Evolutionary conservation across 2,329 filamentous ascomycete genomes (phyloP).

Genomic region (Apiospora phragmitis): DNA sequence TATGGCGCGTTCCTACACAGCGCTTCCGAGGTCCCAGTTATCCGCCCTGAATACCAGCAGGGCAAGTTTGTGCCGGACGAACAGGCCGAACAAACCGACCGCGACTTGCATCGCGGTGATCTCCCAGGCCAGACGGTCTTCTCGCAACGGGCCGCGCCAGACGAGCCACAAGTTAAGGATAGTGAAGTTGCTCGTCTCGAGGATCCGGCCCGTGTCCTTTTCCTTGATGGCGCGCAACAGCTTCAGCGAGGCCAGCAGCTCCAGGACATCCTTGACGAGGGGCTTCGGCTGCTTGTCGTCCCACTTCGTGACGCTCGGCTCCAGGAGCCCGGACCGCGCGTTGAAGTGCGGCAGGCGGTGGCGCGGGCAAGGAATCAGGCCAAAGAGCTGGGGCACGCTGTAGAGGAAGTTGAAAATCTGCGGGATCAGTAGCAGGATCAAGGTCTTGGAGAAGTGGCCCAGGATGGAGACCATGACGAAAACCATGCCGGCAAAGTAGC

Average conservation of each 20-base stretch:
- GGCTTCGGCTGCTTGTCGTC: constrained; percentile 66
- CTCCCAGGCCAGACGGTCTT: constrained; percentile 79
- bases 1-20: constrained; percentile 22
- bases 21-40: constrained; percentile 58
- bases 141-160: constrained; percentile 87
- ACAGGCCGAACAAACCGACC: constrained; percentile 78
- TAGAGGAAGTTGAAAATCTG: constrained; percentile 98
- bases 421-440: constrained; percentile 85
- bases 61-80: constrained; percentile 83
- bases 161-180: constrained; percentile 95
- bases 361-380: constrained; percentile 85
- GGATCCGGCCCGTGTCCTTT: constrained; percentile 63
- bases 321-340: constrained; percentile 77
- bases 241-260: constrained; percentile 66
- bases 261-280: constrained; percentile 63
- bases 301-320: constrained; percentile 84
- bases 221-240: constrained; percentile 70
- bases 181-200: constrained; percentile 86
- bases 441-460: constrained; percentile 96
- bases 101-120: constrained; percentile 76
- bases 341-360: constrained; percentile 92
- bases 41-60: constrained; percentile 88
- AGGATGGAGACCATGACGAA: constrained; percentile 96
- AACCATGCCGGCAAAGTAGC: constrained; percentile 99
- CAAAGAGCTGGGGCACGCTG: constrained; percentile 88